Conservation (phyloP, 176 grass and related monocot genomes). For the Rhipidocladum racemiflorum region DNA sequence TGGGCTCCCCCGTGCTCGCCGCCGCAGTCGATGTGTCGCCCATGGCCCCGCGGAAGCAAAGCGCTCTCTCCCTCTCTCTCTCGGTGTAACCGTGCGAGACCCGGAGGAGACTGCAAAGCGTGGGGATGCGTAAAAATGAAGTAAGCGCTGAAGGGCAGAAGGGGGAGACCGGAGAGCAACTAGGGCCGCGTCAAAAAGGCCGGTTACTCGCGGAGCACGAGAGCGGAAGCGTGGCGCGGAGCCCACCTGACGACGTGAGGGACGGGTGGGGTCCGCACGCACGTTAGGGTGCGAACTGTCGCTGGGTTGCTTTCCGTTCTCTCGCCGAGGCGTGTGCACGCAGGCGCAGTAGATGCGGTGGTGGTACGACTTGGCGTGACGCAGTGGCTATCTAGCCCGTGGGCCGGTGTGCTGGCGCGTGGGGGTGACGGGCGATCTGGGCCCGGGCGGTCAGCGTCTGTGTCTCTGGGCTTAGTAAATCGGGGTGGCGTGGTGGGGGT, state of each 20-base stretch:
- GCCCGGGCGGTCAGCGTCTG: background rate
- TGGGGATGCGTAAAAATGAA: background rate
- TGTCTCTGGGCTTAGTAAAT: background rate
- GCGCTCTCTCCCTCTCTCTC: background rate
- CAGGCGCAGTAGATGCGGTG: background rate
- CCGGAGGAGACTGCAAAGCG: background rate
- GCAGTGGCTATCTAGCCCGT: background rate
- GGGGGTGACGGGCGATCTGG: background rate
- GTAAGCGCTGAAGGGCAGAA: background rate
- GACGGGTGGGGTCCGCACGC: background rate
- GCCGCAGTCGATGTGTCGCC: conserved; percentile 23
- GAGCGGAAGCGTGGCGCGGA: background rate
- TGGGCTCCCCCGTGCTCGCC: conserved; percentile 18
- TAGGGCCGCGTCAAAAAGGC: background rate
- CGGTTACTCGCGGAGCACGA: background rate
- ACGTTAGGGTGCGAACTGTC: background rate
- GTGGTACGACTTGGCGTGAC: background rate
- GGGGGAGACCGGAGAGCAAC: background rate
- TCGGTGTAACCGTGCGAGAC: no score
- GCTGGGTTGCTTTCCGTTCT: background rate
- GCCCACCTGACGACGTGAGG: background rate
- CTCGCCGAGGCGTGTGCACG: background rate
- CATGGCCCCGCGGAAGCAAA: conserved; percentile 43
- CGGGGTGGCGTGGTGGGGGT: no score
- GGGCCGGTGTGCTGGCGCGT: background rate